Evolutionary conservation across 148 eudicot genomes (phyloP).

Genomic region (Fagopyrum tataricum): DNA sequence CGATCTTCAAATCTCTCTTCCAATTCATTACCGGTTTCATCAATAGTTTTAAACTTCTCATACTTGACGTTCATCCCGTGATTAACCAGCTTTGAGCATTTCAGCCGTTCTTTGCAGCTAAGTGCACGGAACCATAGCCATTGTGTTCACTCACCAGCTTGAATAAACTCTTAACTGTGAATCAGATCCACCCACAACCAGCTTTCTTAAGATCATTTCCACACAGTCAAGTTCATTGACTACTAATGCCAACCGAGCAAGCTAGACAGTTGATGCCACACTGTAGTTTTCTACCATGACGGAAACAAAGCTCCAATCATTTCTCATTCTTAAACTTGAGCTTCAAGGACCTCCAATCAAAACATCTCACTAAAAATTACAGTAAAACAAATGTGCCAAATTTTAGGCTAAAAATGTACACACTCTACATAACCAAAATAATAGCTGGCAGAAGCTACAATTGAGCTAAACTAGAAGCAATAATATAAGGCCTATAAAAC

Average conservation of each 20-base stretch:
- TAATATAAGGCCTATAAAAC: background rate
- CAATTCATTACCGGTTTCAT: background rate
- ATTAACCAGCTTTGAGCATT: background rate
- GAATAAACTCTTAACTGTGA: background rate
- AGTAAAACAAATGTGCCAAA: constrained; percentile 9
- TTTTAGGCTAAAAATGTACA: background rate
- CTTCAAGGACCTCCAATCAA: constrained; percentile 2
- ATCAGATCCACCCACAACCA: background rate
- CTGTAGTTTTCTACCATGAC: background rate
- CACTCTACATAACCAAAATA: background rate
- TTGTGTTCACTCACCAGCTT: background rate
- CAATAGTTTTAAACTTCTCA: background rate
- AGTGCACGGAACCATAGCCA: background rate
- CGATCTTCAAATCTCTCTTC: background rate
- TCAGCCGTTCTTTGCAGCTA: background rate
- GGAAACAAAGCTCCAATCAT: background rate
- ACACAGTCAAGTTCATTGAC: background rate
- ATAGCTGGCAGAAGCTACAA: background rate
- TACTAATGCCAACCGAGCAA: background rate
- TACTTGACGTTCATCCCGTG: background rate
- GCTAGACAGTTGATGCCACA: background rate
- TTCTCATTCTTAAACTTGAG: background rate
- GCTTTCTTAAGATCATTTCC: background rate
- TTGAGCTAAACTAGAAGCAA: background rate
- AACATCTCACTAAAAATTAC: constrained; percentile 1